Evolutionary conservation across 768 basidiomycete genomes (phyloP).

Genomic region (Hygrocybe coccinea): DNA sequence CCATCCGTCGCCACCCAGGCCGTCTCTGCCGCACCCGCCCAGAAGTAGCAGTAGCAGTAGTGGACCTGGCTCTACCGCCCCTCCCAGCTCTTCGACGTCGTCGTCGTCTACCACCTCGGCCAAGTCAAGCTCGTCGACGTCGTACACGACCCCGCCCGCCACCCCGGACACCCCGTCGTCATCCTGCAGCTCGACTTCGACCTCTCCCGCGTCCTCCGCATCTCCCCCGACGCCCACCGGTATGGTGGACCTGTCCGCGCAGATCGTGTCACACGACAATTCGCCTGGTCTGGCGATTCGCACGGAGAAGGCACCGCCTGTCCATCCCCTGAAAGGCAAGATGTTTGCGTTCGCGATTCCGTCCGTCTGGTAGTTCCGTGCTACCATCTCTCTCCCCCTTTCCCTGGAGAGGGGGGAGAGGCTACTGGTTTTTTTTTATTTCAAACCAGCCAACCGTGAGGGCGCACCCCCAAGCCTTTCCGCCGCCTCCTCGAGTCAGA

Average conservation of each 20-base stretch:
- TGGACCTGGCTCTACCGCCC: not conserved
- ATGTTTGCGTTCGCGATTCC: slow-evolving; percentile 64
- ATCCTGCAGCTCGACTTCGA: slow-evolving; percentile 42
- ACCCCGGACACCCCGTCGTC: slow-evolving; percentile 55
- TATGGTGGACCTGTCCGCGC: slow-evolving; percentile 46
- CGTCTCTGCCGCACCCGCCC: slow-evolving; percentile 28
- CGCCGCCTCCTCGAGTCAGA: too few relatives aligned
- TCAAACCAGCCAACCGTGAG: too few relatives aligned
- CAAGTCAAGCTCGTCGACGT: slow-evolving; percentile 5
- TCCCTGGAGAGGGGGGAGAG: too few relatives aligned
- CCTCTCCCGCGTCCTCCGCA: slow-evolving; percentile 57
- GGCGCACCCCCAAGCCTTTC: too few relatives aligned
- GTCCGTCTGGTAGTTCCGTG: slow-evolving; percentile 54
- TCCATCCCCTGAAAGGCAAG: slow-evolving; percentile 50
- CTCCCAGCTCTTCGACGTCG: not conserved
- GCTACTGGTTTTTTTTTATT: too few relatives aligned
- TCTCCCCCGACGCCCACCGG: slow-evolving; percentile 57
- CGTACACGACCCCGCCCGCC: slow-evolving; percentile 27
- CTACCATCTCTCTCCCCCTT: not conserved
- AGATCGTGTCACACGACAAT: slow-evolving; percentile 42
- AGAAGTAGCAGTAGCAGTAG: not conserved
- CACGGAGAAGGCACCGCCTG: slow-evolving; percentile 25
- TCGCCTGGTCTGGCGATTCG: slow-evolving; percentile 38
- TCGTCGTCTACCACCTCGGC: too few relatives aligned
- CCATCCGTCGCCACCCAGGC: slow-evolving; percentile 30